Evolutionary conservation across 2,329 filamentous ascomycete species (phyloP).

Genomic region (Fusarium sp.): DNA sequence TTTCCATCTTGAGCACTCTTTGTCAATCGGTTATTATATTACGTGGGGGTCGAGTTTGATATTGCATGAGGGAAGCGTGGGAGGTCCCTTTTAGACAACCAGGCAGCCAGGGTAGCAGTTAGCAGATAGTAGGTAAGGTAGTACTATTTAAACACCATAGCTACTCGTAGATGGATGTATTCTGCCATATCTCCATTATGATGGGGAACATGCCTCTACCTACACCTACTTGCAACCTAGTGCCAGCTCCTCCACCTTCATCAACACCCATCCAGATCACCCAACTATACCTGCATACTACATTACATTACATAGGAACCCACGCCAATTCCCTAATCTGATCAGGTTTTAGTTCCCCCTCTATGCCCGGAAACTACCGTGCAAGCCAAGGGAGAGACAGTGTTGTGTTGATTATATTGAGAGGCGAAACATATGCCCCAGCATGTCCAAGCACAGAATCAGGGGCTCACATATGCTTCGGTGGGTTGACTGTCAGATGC

Average conservation of each 20-base stretch:
- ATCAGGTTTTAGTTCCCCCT: constrained; percentile 11
- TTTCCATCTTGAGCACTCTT: neutral
- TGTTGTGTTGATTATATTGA: neutral
- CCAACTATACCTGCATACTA: constrained; percentile 11
- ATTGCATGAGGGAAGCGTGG: constrained; percentile 13
- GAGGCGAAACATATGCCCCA: constrained; percentile 1
- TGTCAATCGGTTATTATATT: neutral
- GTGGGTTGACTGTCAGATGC: constrained; percentile 20
- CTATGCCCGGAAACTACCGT: neutral
- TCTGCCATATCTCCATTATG: constrained; percentile 4
- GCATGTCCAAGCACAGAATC: neutral
- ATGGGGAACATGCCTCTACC: constrained; percentile 22
- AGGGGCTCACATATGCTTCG: constrained; percentile 22
- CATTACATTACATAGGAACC: constrained; percentile 9
- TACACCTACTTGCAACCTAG: constrained; percentile 14
- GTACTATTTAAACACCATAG: neutral
- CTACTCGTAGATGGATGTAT: constrained; percentile 14
- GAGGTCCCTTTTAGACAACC: neutral
- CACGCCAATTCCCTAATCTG: constrained; percentile 23
- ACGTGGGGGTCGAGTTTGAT: constrained; percentile 22
- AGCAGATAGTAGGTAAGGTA: neutral
- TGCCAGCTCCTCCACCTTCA: constrained; percentile 22
- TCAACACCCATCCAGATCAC: constrained; percentile 14
- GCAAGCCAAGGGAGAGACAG: neutral
- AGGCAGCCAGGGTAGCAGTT: too few species aligned